Base-by-base conservation (phyloP, 2,329 filamentous ascomycete species). In the Aspergillus transmontanensis region DNA sequence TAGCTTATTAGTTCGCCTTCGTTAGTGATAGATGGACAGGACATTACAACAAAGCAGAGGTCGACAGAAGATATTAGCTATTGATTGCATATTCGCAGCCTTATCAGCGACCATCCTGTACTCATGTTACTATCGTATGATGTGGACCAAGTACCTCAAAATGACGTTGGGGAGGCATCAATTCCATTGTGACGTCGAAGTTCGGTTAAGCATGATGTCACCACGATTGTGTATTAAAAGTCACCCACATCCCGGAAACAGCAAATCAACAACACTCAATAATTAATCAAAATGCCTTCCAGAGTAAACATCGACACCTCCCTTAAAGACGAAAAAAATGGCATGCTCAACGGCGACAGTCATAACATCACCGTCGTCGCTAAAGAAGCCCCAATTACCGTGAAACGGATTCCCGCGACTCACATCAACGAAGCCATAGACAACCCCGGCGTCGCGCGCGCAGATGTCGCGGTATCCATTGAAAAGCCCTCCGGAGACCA, bases 401-500 rank as follows among this genome's bases (percentile, higher is more conserved):
- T 11, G 26, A 26, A 48, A 48, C 23, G 23, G 11, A 9, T 28
- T 7, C 45, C 23, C 6, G 23, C 45, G 14, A 48, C 45, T 26
- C 21, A 48, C 23, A 26, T 23, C 45, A 26, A 48, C 12, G 12
- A 28, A 14, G 12, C 23, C 21, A 48, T 48, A 28, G 21, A 48
- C 5, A 26, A 48, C 7, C 54, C 64, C 1, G 63, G 56, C 7
- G 30, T 61, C 10, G 54, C 64, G 1, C 60, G 62, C 14, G 56
- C 34, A 14, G 62, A 62, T 30, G 58, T 61, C 19, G 56, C 57
- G 21, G 32, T 55, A 16, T 63, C 61, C 5, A 51, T 45, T 39
- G 58, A 63, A 6, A 54, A 55, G 3, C 61, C 61, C 1, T 32
- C 59, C 1, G 63, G 63, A 5, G 63, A 62, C 43, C 30, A 56